These are phyloP conservation scores for Taphrina flavorubra DNA, from an alignment of 1,139 yeast genomes.

Conservation along the genomic window DNA sequence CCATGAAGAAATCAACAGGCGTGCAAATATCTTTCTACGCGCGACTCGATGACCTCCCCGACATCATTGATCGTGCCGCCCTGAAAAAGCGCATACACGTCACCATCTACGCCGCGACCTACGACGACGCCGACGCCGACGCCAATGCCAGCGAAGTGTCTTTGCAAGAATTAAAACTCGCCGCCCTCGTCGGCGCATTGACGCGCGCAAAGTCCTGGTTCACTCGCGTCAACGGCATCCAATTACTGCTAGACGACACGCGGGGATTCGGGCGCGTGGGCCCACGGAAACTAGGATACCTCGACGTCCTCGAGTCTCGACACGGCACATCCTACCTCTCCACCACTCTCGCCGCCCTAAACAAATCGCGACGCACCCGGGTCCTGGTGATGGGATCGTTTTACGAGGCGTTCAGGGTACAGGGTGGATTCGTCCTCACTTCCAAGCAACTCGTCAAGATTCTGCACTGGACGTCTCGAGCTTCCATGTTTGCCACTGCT, in stretches of 20 bases:
- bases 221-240: constrained; percentile 17
- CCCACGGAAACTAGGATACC: constrained; percentile 19
- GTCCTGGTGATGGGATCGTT: constrained; percentile 32
- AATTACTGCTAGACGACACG: constrained; percentile 31
- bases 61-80: constrained; percentile 2
- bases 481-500: constrained; percentile 36
- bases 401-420: constrained; percentile 30
- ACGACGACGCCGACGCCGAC: constrained; percentile 1
- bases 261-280: constrained; percentile 18
- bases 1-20: constrained; percentile 20
- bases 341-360: neutral
- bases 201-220: neutral
- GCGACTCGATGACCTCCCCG: neutral
- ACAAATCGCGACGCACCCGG: constrained; percentile 16
- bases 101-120: constrained; percentile 21
- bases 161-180: neutral
- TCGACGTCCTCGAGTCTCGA: constrained; percentile 12
- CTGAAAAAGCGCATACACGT: constrained; percentile 3
- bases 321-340: constrained; percentile 13
- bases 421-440: constrained; percentile 38
- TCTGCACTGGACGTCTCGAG: constrained; percentile 38
- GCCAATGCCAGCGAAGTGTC: no score
- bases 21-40: constrained; percentile 16
- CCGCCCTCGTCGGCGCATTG: neutral
- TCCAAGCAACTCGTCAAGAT: constrained; percentile 26